These are phyloP conservation scores for Fusarium nelsonii DNA, from an alignment of 2,329 filamentous ascomycete species.

Conservation along the genomic window DNA sequence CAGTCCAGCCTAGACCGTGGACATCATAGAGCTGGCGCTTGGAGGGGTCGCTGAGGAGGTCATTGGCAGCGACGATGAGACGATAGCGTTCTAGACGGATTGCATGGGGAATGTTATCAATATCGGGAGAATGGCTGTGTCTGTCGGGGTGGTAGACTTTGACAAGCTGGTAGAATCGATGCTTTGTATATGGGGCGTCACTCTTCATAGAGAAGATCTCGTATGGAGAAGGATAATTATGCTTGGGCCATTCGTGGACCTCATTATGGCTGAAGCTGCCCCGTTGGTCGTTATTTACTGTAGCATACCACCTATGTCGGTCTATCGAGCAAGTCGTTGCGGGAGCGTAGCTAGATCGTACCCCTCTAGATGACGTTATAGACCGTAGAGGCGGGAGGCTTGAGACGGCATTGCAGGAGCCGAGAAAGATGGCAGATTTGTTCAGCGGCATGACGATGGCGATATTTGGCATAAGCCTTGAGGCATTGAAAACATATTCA, in stretches of 20 bases:
- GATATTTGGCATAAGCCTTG: conserved; percentile 18
- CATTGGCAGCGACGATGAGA: conserved; percentile 87
- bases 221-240: conserved; percentile 80
- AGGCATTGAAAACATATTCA: conserved; percentile 39
- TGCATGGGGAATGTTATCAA: conserved; percentile 59
- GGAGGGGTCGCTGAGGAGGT: conserved; percentile 83
- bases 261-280: conserved; percentile 21
- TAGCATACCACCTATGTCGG: conserved; percentile 41
- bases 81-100: conserved; percentile 89
- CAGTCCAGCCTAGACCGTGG: conserved; percentile 84
- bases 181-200: conserved; percentile 81
- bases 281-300: conserved; percentile 29
- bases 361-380: conserved; percentile 44
- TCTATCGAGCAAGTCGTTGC: conserved; percentile 12
- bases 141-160: conserved; percentile 96
- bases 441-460: conserved; percentile 42
- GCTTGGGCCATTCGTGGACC: conserved; percentile 60
- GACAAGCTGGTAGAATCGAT: conserved; percentile 88
- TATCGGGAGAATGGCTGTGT: conserved; percentile 51
- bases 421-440: conserved; percentile 35
- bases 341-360: conserved; percentile 19
- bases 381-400: conserved; percentile 23
- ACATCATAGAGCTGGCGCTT: conserved; percentile 86
- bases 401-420: conserved; percentile 41
- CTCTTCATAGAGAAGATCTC: conserved; percentile 78